Conservation (phyloP, 1,284 basidiomycete species). For the Gastroboletus turbinatus region DNA sequence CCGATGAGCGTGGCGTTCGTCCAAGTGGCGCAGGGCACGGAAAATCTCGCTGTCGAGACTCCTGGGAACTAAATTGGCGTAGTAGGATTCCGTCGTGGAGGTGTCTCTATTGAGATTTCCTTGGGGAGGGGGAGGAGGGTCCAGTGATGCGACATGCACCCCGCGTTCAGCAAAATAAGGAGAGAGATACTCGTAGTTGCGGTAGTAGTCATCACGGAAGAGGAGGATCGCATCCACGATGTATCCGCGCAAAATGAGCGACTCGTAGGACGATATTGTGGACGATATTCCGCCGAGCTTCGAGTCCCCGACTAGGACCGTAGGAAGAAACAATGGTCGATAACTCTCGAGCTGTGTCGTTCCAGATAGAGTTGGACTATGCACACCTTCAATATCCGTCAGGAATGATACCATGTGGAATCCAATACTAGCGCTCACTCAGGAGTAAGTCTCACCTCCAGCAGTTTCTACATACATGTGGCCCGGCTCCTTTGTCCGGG, state of each 20-base stretch:
- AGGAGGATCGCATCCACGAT: constrained; percentile 86
- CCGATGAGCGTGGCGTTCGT: constrained; percentile 61
- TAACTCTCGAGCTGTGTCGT: constrained; percentile 86
- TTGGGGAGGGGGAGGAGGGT: constrained; percentile 60
- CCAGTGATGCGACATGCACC: constrained; percentile 57
- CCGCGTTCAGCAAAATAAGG: constrained; percentile 78
- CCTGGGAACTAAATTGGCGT: constrained; percentile 47
- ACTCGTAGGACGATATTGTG: constrained; percentile 92
- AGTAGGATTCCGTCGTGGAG: constrained; percentile 67
- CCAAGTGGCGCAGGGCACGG: constrained; percentile 59
- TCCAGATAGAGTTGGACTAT: constrained; percentile 87
- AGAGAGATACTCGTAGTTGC: constrained; percentile 81
- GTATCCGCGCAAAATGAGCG: constrained; percentile 87
- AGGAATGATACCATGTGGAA: background rate
- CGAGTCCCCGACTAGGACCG: constrained; percentile 85
- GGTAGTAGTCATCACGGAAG: constrained; percentile 85
- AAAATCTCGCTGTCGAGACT: constrained; percentile 43
- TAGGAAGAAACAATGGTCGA: constrained; percentile 83
- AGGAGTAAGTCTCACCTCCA: constrained; percentile 64
- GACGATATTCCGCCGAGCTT: constrained; percentile 94
- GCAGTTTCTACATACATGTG: constrained; percentile 93
- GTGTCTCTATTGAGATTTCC: constrained; percentile 51
- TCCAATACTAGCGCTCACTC: constrained; percentile 7
- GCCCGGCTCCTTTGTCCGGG: constrained; percentile 37
- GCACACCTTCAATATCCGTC: constrained; percentile 65